Base-by-base conservation (phyloP, 1,284 basidiomycete species). In the Sphaerobolus stellatus region DNA sequence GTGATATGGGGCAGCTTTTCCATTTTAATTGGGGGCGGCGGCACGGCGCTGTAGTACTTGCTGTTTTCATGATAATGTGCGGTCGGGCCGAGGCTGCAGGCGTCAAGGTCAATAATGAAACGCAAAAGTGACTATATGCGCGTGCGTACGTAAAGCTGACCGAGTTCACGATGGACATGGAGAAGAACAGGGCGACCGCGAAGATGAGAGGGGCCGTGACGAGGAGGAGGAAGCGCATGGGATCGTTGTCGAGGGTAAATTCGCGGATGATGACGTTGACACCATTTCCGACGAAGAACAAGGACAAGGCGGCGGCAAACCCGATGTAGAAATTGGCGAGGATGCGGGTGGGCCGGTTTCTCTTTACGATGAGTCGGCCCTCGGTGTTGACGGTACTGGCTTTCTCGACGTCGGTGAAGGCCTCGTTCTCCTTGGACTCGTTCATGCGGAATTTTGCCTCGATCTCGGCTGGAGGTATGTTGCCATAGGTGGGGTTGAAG, bases 1-100 rank as follows among this genome's bases (percentile, higher is more conserved):
- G 80, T 80, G 58, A 83, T 69, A 64, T 81, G 79, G 5, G 79
- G 75, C 18, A 82, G 70, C 56, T 71, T 69, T 50, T 72, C 73
- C 30, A 70, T 57, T 60, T 73, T 74, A 62, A 71, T 74, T 34
- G 72, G 62, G 6, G 64, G 62, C 0, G 78, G 78, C 38, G 71
- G 61, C 50, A 71, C 56, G 22, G 75, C 77, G 6, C 73, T 76
- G 67, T 75, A 80, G 64, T 77, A 79, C 57, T 69, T 72, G 2
- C 75, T 76, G 61, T 80, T 80, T 43, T 73, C 63, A 57, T 71
- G 72, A 63, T 75, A 74, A 64, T 83, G 80, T 34, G 73, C 72
- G 58, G 81, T 74, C 27, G 80, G 80, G 14, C 77, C 78, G 56
- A 75, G 64, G 54, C 50, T 51, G 38, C 8, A 38, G 34, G 3